A percentile compares a stretch with the other conserved stretches of the same genome.
Conservation (phyloP, 176 grass and related monocot species). For the Juncus inflexus region DNA sequence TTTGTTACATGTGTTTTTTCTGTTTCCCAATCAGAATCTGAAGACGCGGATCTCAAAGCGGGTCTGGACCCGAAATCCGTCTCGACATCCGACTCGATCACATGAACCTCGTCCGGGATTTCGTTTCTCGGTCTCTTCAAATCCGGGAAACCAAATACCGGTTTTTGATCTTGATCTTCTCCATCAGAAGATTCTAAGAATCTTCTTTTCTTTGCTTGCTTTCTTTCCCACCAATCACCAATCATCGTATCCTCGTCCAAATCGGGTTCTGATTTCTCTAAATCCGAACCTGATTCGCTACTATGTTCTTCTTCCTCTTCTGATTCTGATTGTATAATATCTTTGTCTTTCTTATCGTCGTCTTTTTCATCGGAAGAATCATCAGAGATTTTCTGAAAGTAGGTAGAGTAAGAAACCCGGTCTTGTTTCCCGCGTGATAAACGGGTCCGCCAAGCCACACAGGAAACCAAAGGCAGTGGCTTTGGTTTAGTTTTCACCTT, state of each 20-base stretch:
- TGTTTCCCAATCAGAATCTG: constrained; percentile 29
- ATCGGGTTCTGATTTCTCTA: constrained; percentile 30
- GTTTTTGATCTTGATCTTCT: constrained; percentile 24
- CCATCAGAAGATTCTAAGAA: constrained; percentile 16
- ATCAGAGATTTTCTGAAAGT: constrained; percentile 61
- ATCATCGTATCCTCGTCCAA: constrained; percentile 36
- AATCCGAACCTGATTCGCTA: constrained; percentile 16
- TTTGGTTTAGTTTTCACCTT: constrained; percentile 5
- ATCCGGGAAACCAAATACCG: constrained; percentile 30
- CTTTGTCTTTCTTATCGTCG: constrained; percentile 31
- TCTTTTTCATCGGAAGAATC: constrained; percentile 56
- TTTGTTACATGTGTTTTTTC: constrained; percentile 3
- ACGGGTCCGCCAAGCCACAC: constrained; percentile 70
- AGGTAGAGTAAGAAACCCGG: constrained; percentile 60
- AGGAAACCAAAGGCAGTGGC: constrained; percentile 34
- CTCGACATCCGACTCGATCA: constrained; percentile 26
- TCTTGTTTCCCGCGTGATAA: constrained; percentile 43
- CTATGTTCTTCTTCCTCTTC: constrained; percentile 47
- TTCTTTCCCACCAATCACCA: constrained; percentile 5
- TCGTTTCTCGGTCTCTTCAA: constrained; percentile 36
- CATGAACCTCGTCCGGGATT: constrained; percentile 30
- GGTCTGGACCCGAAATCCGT: constrained; percentile 18
- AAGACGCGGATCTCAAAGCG: constrained; percentile 22
- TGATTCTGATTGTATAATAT: constrained; percentile 42
- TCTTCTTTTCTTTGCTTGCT: constrained; percentile 16